Evolutionary conservation across 73 alveolate genomes (phyloP), one percentile per base, ranked within the genome.

Genomic region (Tetrahymena elliotti): DNA sequence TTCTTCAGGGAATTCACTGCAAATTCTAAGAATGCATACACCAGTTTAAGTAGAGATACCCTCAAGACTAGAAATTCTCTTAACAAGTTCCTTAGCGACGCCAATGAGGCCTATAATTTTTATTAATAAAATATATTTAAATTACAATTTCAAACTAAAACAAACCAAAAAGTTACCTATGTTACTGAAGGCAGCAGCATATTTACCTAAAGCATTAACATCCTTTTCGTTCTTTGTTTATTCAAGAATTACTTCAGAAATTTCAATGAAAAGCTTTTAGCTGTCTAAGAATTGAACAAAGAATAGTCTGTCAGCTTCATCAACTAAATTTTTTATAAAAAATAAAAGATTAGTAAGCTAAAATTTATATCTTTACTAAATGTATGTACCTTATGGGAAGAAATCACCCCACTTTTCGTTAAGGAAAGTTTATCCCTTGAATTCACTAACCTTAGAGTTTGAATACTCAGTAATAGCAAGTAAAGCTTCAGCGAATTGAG

Each of bases 1-100:
- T 68, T 68, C 88, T 68, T 68, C 88, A 68, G 88, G 88, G 88
- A 68, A 68, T 68, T 68, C 88, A 24, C 88, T 68, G 88, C 88
- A 68, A 18, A 68, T 11, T 68, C 38, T 68, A n/a, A 68, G 36
- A n/a, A 68, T 18, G 38, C 88, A 27, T 2, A 68, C 6, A 7
- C 88, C 88, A 27, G 88, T 68, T 8, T 68, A 4, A 11, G 39
- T 3, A 68, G 38, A 24, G 22, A 68, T n/a, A 10, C 88, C 88
- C 13, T 68, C 88, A 68, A 68, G 88, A 31, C 36, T 24, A 6
- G 34, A 10, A 31, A 68, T 68, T 68, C 88, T 68, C 33, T 68
- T 68, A 68, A 68, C 88, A 22, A 68, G n/a, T 24, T 68, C 88
- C 36, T 31, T 68, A n/a, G 88, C 24, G 36, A 68, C 88, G 3